Evolutionary conservation across 108 stramenopile genomes (phyloP).

Genomic region (Skeletonema costatum): DNA sequence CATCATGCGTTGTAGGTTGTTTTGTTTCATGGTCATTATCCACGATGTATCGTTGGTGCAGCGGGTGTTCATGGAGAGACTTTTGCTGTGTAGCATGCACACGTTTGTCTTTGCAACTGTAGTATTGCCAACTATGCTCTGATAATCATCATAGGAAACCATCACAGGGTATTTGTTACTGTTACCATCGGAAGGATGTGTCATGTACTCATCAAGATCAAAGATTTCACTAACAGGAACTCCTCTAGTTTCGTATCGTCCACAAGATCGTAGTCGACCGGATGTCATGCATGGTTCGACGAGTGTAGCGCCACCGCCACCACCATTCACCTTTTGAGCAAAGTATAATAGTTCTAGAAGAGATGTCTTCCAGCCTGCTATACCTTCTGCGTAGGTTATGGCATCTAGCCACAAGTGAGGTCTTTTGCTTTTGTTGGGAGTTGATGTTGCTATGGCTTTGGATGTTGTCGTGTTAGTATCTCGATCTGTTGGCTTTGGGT

Average conservation of each 20-base stretch:
- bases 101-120: not conserved
- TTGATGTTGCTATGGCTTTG: no score
- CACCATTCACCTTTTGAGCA: not conserved
- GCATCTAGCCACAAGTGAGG: not conserved
- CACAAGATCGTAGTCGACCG: constrained; percentile 3
- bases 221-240: constrained; percentile 2
- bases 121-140: not conserved
- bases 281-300: constrained; percentile 5
- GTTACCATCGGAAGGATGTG: not conserved
- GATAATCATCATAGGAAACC: not conserved
- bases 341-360: not conserved
- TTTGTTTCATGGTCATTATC: not conserved
- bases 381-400: not conserved
- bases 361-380: not conserved
- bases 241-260: not conserved
- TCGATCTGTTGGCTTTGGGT: no score
- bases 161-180: not conserved
- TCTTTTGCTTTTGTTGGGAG: not conserved
- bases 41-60: not conserved
- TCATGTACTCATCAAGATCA: not conserved
- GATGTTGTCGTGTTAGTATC: no score
- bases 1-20: not conserved
- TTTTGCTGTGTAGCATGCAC: not conserved
- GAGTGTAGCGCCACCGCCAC: not conserved
- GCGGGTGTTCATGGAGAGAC: not conserved